Evolutionary conservation across 257 asterid species (phyloP).

Genomic region (Ligustrum vulgare): DNA sequence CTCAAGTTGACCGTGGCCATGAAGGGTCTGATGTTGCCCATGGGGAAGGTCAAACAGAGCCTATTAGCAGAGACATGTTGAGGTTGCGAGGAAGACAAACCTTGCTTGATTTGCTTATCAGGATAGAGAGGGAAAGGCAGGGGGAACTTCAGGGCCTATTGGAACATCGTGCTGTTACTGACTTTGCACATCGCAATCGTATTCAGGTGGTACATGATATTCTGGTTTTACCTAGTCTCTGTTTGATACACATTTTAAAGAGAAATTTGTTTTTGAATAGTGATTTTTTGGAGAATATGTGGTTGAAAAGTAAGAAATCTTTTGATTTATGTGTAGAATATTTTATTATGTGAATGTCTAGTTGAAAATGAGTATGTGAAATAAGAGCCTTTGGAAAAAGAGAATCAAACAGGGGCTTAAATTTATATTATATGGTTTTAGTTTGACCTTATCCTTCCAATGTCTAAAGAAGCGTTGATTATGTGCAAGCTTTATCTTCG

Average conservation of each 20-base stretch:
- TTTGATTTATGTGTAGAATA: too few relatives aligned
- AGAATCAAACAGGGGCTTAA: not conserved
- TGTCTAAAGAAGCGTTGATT: constrained; percentile 1
- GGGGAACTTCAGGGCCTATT: constrained; percentile 75
- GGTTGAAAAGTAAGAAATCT: too few relatives aligned
- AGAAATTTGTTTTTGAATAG: too few relatives aligned
- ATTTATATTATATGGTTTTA: not conserved
- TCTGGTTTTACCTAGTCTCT: not conserved
- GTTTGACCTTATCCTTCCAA: not conserved
- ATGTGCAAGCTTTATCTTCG: constrained; percentile 11
- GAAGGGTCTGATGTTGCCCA: constrained; percentile 54
- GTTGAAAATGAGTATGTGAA: too few relatives aligned
- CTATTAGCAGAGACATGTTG: constrained; percentile 70
- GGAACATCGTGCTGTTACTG: constrained; percentile 93
- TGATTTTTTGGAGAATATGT: too few relatives aligned
- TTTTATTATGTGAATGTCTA: too few relatives aligned
- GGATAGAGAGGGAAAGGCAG: constrained; percentile 84
- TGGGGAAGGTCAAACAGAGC: constrained; percentile 79
- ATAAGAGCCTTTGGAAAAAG: too few relatives aligned
- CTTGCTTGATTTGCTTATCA: constrained; percentile 75
- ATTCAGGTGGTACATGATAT: constrained; percentile 56
- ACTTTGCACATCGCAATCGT: constrained; percentile 88
- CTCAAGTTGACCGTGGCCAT: constrained; percentile 51
- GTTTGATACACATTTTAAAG: too few relatives aligned
- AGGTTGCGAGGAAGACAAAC: constrained; percentile 93